Evolutionary conservation across 2,329 filamentous ascomycete genomes (phyloP).

Genomic region (Aspergillus aculeatus): DNA sequence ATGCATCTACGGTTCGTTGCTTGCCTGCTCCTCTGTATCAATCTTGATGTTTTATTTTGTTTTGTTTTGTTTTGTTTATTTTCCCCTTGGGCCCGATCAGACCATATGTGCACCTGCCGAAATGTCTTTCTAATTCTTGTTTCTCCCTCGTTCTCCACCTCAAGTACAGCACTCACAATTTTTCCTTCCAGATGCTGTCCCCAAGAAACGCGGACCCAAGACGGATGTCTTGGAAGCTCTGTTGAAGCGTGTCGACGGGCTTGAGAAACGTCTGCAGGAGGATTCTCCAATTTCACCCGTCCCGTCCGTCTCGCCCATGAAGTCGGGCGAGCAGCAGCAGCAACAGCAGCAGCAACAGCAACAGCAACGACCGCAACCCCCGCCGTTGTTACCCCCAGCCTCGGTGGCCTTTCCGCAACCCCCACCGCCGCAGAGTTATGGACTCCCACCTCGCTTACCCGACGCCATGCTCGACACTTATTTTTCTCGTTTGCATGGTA

Average conservation of each 20-base stretch:
- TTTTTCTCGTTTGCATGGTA: slow-evolving; percentile 75
- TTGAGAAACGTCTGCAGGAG: slow-evolving; percentile 76
- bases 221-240: slow-evolving; percentile 84
- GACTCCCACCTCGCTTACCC: slow-evolving; percentile 47
- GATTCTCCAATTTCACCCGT: slow-evolving; percentile 48
- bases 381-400: slow-evolving; percentile 15
- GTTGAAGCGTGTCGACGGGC: slow-evolving; percentile 78
- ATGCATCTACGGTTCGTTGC: slow-evolving; percentile 75
- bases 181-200: slow-evolving; percentile 64
- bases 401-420: not conserved
- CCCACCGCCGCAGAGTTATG: slow-evolving; percentile 6
- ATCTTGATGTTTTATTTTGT: not conserved
- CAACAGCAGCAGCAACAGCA: slow-evolving; percentile 11
- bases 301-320: slow-evolving; percentile 47
- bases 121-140: not conserved
- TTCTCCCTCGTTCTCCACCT: not conserved
- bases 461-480: slow-evolving; percentile 73
- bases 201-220: slow-evolving; percentile 86
- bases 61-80: no score
- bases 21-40: not conserved
- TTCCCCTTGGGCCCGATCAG: not conserved
- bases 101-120: not conserved
- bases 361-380: slow-evolving; percentile 15
- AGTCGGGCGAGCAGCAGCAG: slow-evolving; percentile 10
- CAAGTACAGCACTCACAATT: no score